A percentile compares a stretch with the other conserved stretches of the same genome.
Conservation (phyloP, 768 basidiomycete species). For the Clavaria fumosa region DNA sequence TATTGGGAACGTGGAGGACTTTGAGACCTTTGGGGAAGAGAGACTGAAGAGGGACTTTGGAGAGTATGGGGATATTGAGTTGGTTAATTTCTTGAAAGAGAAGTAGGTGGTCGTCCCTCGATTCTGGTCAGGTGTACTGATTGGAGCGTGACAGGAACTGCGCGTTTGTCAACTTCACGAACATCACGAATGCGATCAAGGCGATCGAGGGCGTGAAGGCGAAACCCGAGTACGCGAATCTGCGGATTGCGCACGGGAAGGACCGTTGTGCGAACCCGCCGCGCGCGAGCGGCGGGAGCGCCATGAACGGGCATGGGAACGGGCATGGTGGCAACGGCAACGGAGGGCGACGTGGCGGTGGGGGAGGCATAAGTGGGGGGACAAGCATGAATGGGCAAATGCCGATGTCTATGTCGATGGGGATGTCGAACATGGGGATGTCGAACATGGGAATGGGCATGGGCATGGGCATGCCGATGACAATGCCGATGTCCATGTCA, state of each 20-base stretch:
- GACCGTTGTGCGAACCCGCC: conserved; percentile 92
- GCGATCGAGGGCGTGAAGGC: conserved; percentile 94
- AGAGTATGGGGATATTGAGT: conserved; percentile 92
- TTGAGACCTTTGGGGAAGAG: conserved; percentile 82
- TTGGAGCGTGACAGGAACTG: conserved; percentile 50
- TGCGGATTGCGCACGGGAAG: conserved; percentile 90
- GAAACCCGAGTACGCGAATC: conserved; percentile 76
- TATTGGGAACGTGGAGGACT: conserved; percentile 90
- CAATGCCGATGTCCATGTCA: too few species aligned
- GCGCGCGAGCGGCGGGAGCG: too few species aligned
- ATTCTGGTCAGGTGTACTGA: conserved; percentile 2
- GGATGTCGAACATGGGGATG: too few species aligned
- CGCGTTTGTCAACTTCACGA: conserved; percentile 92
- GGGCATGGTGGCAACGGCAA: too few species aligned
- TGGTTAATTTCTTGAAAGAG: conserved; percentile 90
- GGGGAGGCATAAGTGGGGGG: too few species aligned
- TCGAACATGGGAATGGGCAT: too few species aligned
- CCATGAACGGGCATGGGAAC: too few species aligned
- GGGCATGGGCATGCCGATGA: too few species aligned
- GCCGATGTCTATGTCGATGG: too few species aligned
- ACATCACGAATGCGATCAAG: conserved; percentile 91
- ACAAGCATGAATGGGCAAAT: too few species aligned
- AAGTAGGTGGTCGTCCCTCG: conserved; percentile 39
- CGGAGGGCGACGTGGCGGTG: too few species aligned
- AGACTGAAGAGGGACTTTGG: conserved; percentile 86